These are phyloP conservation scores for Ogataea henricii DNA, from an alignment of 805 yeast species.

Conservation along the genomic window DNA sequence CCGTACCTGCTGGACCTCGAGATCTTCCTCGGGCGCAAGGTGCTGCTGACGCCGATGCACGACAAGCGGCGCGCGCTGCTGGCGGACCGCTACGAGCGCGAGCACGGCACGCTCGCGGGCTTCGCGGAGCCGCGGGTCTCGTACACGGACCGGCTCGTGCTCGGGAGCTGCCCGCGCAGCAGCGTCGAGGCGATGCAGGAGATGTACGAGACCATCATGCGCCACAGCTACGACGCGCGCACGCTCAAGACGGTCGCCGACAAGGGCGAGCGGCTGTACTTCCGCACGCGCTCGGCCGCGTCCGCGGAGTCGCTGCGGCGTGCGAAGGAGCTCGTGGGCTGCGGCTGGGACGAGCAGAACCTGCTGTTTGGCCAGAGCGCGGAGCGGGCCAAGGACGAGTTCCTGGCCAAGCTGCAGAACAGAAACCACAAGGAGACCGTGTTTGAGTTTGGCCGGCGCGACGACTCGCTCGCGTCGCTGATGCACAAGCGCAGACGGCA, in stretches of 20 bases:
- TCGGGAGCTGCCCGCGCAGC: slow-evolving; percentile 80
- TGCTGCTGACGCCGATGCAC: slow-evolving; percentile 69
- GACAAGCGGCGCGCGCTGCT: slow-evolving; percentile 59
- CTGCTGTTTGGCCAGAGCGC: slow-evolving; percentile 73
- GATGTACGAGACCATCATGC: slow-evolving; percentile 59
- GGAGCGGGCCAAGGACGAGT: slow-evolving; percentile 70
- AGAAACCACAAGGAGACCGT: slow-evolving; percentile 85
- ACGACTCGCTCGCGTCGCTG: slow-evolving; percentile 70
- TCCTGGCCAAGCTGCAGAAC: slow-evolving; percentile 70
- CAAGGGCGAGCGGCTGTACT: slow-evolving; percentile 86
- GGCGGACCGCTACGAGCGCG: slow-evolving; percentile 45
- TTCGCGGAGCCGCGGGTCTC: slow-evolving; percentile 59
- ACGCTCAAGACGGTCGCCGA: slow-evolving; percentile 68
- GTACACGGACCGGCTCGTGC: slow-evolving; percentile 73
- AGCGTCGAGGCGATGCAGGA: slow-evolving; percentile 75
- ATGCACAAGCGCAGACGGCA: slow-evolving; percentile 88
- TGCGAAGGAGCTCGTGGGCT: slow-evolving; percentile 69
- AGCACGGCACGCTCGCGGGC: slow-evolving; percentile 31
- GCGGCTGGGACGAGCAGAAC: slow-evolving; percentile 91
- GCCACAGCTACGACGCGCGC: slow-evolving; percentile 66
- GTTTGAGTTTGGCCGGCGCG: slow-evolving; percentile 79
- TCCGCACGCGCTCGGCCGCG: slow-evolving; percentile 84
- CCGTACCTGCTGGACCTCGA: slow-evolving; percentile 92
- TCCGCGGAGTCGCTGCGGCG: slow-evolving; percentile 84
- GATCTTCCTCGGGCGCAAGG: slow-evolving; percentile 81